Base-by-base conservation (phyloP, 257 asterid genomes). In the Gentiana dahurica region DNA sequence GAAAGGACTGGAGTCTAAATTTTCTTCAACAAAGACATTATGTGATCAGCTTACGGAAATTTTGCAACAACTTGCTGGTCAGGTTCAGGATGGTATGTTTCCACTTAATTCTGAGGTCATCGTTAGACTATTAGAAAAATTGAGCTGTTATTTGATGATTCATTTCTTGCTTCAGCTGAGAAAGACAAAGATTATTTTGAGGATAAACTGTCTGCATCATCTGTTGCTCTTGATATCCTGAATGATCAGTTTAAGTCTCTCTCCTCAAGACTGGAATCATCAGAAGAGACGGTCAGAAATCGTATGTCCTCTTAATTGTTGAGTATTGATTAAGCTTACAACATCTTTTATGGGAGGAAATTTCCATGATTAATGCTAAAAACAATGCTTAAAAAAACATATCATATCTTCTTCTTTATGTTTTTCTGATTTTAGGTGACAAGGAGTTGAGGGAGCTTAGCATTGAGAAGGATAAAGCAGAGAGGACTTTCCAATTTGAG, bases 1-100 rank as follows among this genome's bases (percentile, higher is more conserved):
- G 97, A 79, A 58, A 64, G 99, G 95, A 58, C 82, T 92, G 56
- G 95, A 88, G 58, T 89, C 94, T 13, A 92, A 92, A 71, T 80
- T 92, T 72, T 74, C 78, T 64, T 85, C 85, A 38, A 82, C 95
- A 36, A 88, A 83, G 78, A 72, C 85, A 54, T 59, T 75, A 66
- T 92, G 97, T 58, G 86, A 81, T 78, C 88, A 85, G 74, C 85
- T 92, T 57, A 74, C 76, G n/a, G 89, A 77, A 68, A 88, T 95
- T 53, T 64, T 88, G 71, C 90, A 77, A 73, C 84, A 67, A 68
- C 69, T 88, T 58, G 78, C 82, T 73, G 68, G 68, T 75, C 95
- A 81, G 77, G 91, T 85, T 62, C 94, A 75, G 80, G 79, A 78
- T 67, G 95, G 97, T 85, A 81, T 2, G 72, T 64, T 44, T 38